These are phyloP conservation scores for Parasitella parasitica DNA, from an alignment of 371 early-diverging fungal species.

Conservation along the genomic window DNA sequence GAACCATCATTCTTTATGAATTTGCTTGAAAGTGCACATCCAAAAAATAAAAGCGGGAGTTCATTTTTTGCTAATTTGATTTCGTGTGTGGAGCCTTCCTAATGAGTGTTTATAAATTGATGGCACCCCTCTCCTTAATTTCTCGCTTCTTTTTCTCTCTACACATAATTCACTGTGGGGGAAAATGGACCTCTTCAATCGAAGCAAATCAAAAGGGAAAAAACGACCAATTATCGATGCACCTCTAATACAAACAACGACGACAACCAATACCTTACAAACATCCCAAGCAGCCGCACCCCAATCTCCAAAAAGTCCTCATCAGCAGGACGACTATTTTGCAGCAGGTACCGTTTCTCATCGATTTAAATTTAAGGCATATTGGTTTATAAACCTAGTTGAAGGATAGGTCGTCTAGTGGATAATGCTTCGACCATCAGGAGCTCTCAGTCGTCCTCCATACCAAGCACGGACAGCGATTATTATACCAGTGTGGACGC, in stretches of 20 bases:
- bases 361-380: not conserved
- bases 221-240: conserved; percentile 13
- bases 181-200: conserved; percentile 34
- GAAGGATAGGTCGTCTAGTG: conserved; percentile 17
- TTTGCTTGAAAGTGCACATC: not conserved
- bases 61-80: not conserved
- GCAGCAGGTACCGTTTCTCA: conserved; percentile 8
- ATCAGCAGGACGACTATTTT: conserved; percentile 22
- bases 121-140: not conserved
- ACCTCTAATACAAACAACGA: conserved; percentile 11
- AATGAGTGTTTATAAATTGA: not conserved
- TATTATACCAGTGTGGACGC: conserved; percentile 15
- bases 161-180: not conserved
- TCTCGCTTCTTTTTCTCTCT: conserved; percentile 1
- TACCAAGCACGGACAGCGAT: conserved; percentile 30
- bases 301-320: conserved; percentile 24
- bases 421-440: conserved; percentile 21
- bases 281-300: not conserved
- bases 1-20: not conserved
- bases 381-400: conserved; percentile 15
- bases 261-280: not conserved
- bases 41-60: not conserved
- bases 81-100: not conserved
- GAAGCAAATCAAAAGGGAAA: conserved; percentile 30
- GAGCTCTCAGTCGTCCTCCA: conserved; percentile 33